Evolutionary conservation across 345 rosid species (phyloP).

Genomic region (Acer campestre): DNA sequence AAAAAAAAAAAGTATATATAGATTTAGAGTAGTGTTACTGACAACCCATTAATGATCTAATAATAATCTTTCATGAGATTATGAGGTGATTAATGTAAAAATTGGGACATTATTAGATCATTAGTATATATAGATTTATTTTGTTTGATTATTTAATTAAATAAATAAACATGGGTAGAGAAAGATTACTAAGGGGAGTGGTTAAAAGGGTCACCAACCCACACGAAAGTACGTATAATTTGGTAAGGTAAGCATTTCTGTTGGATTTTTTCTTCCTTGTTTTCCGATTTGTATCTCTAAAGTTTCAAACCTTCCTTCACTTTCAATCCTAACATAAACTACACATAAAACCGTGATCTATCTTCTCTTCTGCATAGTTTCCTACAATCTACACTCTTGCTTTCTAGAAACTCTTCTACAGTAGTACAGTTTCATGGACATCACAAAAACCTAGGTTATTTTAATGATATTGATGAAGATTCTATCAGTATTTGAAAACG

Average conservation of each 20-base stretch:
- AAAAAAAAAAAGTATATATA: too few species aligned
- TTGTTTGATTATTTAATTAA: background rate
- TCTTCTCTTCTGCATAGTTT: background rate
- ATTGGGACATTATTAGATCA: too few species aligned
- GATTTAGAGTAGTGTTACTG: too few species aligned
- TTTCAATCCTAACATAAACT: constrained; percentile 64
- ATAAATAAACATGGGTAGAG: constrained; percentile 1
- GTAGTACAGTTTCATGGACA: background rate
- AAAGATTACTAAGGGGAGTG: constrained; percentile 35
- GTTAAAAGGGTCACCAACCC: constrained; percentile 74
- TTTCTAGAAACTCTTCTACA: constrained; percentile 38
- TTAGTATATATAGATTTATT: background rate
- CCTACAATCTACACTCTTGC: background rate
- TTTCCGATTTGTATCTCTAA: constrained; percentile 21
- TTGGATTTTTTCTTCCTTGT: constrained; percentile 16
- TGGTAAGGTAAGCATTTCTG: constrained; percentile 33
- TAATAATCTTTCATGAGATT: too few species aligned
- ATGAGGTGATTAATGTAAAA: too few species aligned
- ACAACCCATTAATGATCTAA: too few species aligned
- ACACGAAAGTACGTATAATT: constrained; percentile 34
- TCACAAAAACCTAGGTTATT: background rate
- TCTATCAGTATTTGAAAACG: background rate
- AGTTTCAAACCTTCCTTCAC: constrained; percentile 25
- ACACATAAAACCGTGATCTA: background rate
- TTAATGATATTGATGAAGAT: background rate